Evolutionary conservation across 768 basidiomycete species (phyloP), one percentile per base, ranked within the genome.

Genomic region (Podaxis sp.): DNA sequence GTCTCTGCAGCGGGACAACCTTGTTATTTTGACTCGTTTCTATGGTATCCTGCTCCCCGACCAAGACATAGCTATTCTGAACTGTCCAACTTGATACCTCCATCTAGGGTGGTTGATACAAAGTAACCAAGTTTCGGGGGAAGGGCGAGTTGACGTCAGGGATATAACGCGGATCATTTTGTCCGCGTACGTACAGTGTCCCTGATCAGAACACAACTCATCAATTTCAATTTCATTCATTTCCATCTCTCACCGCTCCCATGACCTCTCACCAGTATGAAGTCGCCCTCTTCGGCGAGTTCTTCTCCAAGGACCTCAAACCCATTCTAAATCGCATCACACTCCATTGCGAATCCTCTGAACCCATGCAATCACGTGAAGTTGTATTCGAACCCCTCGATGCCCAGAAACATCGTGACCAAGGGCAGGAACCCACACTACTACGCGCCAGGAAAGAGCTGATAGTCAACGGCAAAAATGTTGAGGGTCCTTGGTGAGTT

Each of bases 371-470:
- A 70, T 81, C 84, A 2, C 82, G 88, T 51, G 92, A 94, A 75
- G 78, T 93, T 66, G 80, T 91, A n/a, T 93, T 93, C 66, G 90
- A 94, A 67, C 91, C 91, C 15, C 70, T 88, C 24, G 88, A 91
- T 75, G 86, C 83, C 13, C 84, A 86, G 63, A 73, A 76, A 10
- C 87, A 88, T 65, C 77, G 85, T 53, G 88, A 91, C 65, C 66
- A 73, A 37, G 86, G 84, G 44, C 78, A 76, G 20, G 91, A 93
- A 56, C 88, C 91, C 10, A 79, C 89, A 33, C 71, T 90, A 7
- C 73, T 95, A 28, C 81, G 90, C 55, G 91, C 90, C 13, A 86
- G 84, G 72, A 91, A 90, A 69, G 93, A 94, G 66, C 75, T 92
- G 15, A 56, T 62, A 8, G 24, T 56, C 17, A 77, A 81, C 20